Evolutionary conservation across 257 asterid genomes (phyloP).

Genomic region (Ilex asprella): DNA sequence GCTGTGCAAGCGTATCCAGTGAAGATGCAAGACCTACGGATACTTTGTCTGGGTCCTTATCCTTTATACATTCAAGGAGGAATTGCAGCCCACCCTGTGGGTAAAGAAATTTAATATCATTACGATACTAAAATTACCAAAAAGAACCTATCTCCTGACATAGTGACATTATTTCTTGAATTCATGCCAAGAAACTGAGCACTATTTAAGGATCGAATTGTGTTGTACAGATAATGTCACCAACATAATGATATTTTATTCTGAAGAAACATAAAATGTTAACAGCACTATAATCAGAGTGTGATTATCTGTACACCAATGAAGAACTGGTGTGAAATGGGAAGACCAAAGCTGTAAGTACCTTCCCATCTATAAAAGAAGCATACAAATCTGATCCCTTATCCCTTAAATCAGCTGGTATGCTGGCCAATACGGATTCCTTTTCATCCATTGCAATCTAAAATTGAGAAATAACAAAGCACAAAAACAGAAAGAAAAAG

Average conservation of each 20-base stretch:
- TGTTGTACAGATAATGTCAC: no score
- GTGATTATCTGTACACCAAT: no score
- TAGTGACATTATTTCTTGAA: no score
- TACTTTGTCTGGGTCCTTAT: conserved; percentile 77
- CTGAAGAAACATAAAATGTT: neutral
- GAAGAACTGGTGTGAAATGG: no score
- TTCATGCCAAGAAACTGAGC: no score
- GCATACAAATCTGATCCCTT: conserved; percentile 71
- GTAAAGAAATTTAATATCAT: conserved; percentile 5
- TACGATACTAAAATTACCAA: no score
- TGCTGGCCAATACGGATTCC: conserved; percentile 67
- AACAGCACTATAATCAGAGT: no score
- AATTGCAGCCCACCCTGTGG: conserved; percentile 77
- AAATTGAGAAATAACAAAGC: conserved; percentile 10
- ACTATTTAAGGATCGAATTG: no score
- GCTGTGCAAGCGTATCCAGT: conserved; percentile 68
- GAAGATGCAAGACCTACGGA: conserved; percentile 81
- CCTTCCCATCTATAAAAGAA: conserved; percentile 86
- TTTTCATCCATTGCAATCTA: conserved; percentile 82
- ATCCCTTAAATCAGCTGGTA: conserved; percentile 67
- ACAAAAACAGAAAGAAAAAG: conserved; percentile 3
- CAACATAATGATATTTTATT: neutral
- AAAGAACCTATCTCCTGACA: no score
- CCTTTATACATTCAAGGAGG: conserved; percentile 64
- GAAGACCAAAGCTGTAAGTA: conserved; percentile 14